Base-by-base conservation (phyloP, 805 yeast genomes). In the Brettanomyces bruxellensis region DNA sequence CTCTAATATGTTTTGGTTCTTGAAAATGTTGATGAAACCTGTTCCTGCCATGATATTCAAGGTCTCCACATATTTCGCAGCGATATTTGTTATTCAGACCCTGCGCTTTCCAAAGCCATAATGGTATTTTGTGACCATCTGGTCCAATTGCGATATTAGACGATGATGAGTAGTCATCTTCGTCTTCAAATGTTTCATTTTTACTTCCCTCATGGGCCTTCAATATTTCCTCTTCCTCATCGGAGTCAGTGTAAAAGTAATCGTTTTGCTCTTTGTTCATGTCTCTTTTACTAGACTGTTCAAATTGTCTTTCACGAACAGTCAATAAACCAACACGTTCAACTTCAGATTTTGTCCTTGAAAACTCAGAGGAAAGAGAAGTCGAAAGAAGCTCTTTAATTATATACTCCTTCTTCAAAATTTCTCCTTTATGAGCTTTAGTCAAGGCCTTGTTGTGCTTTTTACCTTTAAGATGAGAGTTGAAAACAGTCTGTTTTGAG, bases 91-190 rank as follows among this genome's bases (percentile, higher is more conserved):
- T 73, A 47, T 85, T 85, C 9, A 90, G 69, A 0, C 99, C 99
- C 56, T 88, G 89, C 40, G 90, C 68, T 62, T 90, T 93, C 71
- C 79, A 90, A 28, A 93, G 69, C 99, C 99, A 93, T 46, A 73
- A 79, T 1, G 99, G 99, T 28, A 93, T 87, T 1, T 97, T 97
- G 38, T 73, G 75, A 0, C 97, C 97, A 63, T 90, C 97, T 18
- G 86, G 75, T 0, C 95, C 98, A 0, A 86, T 45, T 0, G 96
- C 95, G 46, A 86, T 62, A 47, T 82, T 77, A 47, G 76, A 67
- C 18, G 81, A 79, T 49, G 73, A 72, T 32, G 54, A 54, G 4
- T 57, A 67, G 5, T 63, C 68, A 11, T 63, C 71, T 9, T 58
- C 66, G 1, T 65, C 70, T 12, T 59, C 64, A 3, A 50, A 56